Conservation (phyloP, 2,329 filamentous ascomycete species). For the Colletotrichum sojae region DNA sequence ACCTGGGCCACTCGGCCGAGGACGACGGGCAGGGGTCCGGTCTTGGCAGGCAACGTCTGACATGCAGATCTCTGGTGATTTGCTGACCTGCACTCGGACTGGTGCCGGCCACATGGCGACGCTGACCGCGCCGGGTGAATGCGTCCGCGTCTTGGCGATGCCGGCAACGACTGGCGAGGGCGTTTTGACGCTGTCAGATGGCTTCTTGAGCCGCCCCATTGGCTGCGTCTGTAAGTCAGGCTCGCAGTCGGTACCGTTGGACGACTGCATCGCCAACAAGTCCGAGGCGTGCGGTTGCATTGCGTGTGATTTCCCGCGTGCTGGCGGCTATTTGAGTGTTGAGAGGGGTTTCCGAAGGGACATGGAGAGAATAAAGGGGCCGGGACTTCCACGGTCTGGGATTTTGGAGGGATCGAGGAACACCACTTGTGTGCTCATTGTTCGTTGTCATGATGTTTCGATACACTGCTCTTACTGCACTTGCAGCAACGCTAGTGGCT, state of each 20-base stretch:
- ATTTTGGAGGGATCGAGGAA: too few species aligned
- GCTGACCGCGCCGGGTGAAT: conserved; percentile 20
- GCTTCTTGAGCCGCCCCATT: not conserved
- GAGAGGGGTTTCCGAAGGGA: not conserved
- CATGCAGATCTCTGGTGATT: not conserved
- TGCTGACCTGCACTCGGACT: not conserved
- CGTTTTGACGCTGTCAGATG: not conserved
- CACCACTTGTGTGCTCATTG: not conserved
- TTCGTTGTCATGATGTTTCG: not conserved
- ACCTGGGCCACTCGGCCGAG: not conserved
- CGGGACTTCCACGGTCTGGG: accelerated
- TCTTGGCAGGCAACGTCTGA: conserved; percentile 24
- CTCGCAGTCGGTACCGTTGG: not conserved
- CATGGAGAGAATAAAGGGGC: not conserved
- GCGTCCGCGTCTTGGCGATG: conserved; percentile 14
- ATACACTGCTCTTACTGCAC: not conserved
- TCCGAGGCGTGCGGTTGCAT: conserved; percentile 12
- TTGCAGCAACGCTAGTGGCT: not conserved
- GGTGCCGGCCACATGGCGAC: not conserved
- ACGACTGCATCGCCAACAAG: not conserved
- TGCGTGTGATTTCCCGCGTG: not conserved
- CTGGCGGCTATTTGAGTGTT: conserved; percentile 8
- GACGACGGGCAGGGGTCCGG: not conserved
- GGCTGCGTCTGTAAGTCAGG: not conserved
- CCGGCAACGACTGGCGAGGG: not conserved